These are phyloP conservation scores for Microstegium vimineum DNA, from an alignment of 176 grass and related monocot genomes.

Conservation along the genomic window DNA sequence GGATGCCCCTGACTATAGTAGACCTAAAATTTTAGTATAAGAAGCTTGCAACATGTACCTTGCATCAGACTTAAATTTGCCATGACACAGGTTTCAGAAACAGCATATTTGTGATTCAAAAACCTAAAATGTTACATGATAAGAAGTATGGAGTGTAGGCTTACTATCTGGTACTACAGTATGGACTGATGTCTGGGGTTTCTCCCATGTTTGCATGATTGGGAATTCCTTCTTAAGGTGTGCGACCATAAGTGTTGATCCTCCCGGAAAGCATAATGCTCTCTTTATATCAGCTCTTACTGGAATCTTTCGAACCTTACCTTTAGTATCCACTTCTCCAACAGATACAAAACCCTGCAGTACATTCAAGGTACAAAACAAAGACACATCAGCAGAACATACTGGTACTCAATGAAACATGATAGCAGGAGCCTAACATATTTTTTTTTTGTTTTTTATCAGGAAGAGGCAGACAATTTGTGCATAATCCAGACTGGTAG, in stretches of 20 bases:
- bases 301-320: constrained; percentile 61
- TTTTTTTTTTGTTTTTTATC: background rate
- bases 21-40: background rate
- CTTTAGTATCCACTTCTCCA: constrained; percentile 83
- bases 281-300: constrained; percentile 78
- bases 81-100: constrained; percentile 1
- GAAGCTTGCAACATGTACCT: background rate
- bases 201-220: constrained; percentile 12
- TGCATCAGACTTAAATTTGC: constrained; percentile 1
- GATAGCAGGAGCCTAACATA: background rate
- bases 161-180: constrained; percentile 48
- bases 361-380: constrained; percentile 21
- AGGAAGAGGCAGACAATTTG: constrained; percentile 6
- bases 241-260: constrained; percentile 78
- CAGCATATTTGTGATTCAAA: background rate
- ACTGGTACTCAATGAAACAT: background rate
- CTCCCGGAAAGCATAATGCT: constrained; percentile 80
- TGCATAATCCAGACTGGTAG: background rate
- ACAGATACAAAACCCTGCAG: constrained; percentile 66
- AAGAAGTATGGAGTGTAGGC: constrained; percentile 22
- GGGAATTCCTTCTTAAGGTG: constrained; percentile 52
- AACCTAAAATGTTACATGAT: background rate
- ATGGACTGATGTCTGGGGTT: constrained; percentile 12
- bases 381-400: constrained; percentile 23
- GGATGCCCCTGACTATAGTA: background rate